Base-by-base conservation (phyloP, 164 flowering plant species). In the Umbilicus rupestris region DNA sequence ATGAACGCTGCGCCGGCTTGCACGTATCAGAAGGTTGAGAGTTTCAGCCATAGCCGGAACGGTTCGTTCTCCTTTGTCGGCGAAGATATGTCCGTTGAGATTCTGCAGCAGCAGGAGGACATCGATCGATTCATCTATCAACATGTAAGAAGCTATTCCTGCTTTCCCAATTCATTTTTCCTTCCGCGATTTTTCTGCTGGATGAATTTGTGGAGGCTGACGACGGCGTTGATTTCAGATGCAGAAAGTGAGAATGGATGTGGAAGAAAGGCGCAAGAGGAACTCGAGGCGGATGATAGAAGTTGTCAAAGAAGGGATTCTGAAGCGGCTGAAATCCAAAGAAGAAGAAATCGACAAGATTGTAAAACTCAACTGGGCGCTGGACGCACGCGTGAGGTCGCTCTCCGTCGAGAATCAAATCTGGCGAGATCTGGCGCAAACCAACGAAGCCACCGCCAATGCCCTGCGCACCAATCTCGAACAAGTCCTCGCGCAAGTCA, bases 371-470 rank as follows among this genome's bases (percentile, higher is more conserved):
- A 88, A 90, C 50, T 76, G 82, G 79, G 81, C 73, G 2, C 67
- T 90, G 2, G 85, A 90, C 65, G 95, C 83, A 64, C 68, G 76
- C 22, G 80, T 87, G 60, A 82, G 78, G 62, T 75, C 76, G 1
- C 79, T 90, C 16, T 75, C 67, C 75, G 7, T 85, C 19, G 92
- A 90, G 79, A 88, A 84, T 62, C 89, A 86, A 69, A 78, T 88
- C 31, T 90, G 95, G 97, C 58, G 84, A 5, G 90, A 86, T 15
- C 39, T 88, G 62, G 94, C 97, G 0, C 86, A 82, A 46, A 68
- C 83, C 15, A 86, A 84, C 78, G 97, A 90, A 64, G 92, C 97
- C 26, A 80, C 90, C 0, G 95, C 86, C 17, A 83, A 84, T 68
- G 81, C 86, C 1, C 73, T 90, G 0, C 73, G 87, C 0, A 47